Evolutionary conservation across 73 alveolate species (phyloP), one percentile per base, ranked within the genome.

Genomic region (Paramecium primaurelia): DNA sequence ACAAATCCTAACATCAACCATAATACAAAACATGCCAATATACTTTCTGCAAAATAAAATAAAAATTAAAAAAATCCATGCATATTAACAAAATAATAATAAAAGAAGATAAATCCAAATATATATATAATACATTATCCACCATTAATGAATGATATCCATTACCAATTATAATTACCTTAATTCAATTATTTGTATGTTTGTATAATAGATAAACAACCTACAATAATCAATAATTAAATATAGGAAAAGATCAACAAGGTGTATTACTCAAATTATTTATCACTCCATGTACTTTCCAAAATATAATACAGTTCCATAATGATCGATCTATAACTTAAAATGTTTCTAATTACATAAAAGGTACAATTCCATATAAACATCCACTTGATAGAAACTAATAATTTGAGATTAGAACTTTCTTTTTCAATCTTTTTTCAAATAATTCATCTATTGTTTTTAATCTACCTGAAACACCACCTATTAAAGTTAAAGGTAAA

Each of bases 71-170:
- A 44, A 11, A 80, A 47, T 22, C 91, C 91, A 45, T 80, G 77
- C 77, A 45, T 45, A 49, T 80, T 42, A 1, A 45, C 77, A 45
- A 45, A 42, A 8, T 26, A 45, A 80, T 32, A 80, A 47, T 80
- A 80, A 16, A 2, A 40, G 26, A 40, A 45, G 20, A 80, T 25
- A 49, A 32, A 80, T 20, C 47, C 34, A 47, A 80, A 80, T 3
- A 80, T 80, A 10, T 49, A 80, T 3, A 80, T 8, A 9, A 28
- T 49, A 20, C 54, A 25, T 18, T 11, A 5, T 64, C 94, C 94
- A 28, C 94, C 94, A 89, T 89, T 71, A 7, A 83, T 26, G 85
- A 89, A 71, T 18, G 83, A 89, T 71, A 59, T 45, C 94, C 94
- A 89, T 60, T 83, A 49, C 94, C 94, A 89, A 44, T 71, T 89